Percentiles rank a stretch among this genome's conserved stretches.
Conservation (phyloP, 129 eudicot genomes). For the Lonicera japonica region DNA sequence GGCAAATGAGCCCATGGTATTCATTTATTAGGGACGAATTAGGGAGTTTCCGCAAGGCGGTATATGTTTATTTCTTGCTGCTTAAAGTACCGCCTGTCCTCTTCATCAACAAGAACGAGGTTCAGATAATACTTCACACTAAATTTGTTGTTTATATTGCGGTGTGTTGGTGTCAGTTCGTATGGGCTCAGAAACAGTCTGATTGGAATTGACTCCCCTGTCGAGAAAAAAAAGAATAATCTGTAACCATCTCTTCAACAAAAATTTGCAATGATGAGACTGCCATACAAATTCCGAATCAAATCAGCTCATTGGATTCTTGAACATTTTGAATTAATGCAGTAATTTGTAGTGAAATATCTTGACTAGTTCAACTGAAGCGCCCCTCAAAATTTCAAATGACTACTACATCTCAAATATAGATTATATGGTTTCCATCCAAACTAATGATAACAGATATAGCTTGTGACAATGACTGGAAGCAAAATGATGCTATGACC, state of each 20-base stretch:
- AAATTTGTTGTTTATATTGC: constrained; percentile 93
- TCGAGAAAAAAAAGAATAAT: not conserved
- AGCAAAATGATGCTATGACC: not conserved
- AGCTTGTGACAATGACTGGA: not conserved
- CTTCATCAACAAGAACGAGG: constrained; percentile 97
- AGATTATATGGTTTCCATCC: not conserved
- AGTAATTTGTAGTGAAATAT: not conserved
- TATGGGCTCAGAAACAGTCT: constrained; percentile 93
- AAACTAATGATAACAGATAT: not conserved
- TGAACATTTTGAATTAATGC: too few species aligned
- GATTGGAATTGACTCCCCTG: constrained; percentile 97
- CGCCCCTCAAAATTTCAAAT: not conserved
- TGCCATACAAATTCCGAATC: too few species aligned
- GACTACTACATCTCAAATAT: too few species aligned
- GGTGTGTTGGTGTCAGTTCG: constrained; percentile 92
- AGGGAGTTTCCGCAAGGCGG: constrained; percentile 62
- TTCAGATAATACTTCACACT: constrained; percentile 91
- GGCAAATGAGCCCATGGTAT: not conserved
- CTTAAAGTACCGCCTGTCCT: constrained; percentile 94
- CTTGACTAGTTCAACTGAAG: not conserved
- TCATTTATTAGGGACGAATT: constrained; percentile 1
- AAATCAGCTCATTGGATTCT: too few species aligned
- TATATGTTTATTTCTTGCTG: constrained; percentile 91
- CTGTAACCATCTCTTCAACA: not conserved
- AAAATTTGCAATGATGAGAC: not conserved